phyloP scores from a whole-genome alignment of 257 asterid species.

The Jasminum sambac region DNA sequence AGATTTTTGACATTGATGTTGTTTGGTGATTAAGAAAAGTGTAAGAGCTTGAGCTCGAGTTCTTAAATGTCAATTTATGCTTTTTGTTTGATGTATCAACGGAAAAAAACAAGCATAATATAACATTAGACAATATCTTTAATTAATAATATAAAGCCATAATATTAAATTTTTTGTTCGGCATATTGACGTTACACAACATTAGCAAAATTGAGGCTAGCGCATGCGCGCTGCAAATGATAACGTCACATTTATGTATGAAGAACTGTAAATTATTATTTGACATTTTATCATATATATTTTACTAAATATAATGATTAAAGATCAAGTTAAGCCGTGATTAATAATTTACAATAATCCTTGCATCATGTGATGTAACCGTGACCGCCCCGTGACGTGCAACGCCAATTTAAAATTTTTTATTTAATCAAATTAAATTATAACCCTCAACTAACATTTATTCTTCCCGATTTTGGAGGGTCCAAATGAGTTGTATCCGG shows the following conservation, averaged over 20 bases:
- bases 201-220: neutral
- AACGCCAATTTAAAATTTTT: neutral
- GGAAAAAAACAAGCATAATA: no score
- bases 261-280: no score
- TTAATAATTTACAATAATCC: no score
- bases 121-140: neutral
- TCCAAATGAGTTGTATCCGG: neutral
- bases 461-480: neutral
- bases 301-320: no score
- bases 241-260: neutral
- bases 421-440: neutral
- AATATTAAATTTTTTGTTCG: neutral
- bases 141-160: neutral
- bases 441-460: neutral
- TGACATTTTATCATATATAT: no score
- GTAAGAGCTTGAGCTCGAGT: no score
- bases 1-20: no score
- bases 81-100: no score
- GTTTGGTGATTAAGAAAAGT: no score
- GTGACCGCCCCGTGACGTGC: neutral
- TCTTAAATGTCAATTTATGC: no score
- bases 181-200: constrained; percentile 9
- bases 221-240: constrained; percentile 9
- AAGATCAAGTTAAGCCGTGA: neutral
- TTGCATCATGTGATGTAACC: neutral